Percentiles rank a stretch among this genome's conserved stretches.
Conservation (phyloP, 192 early-diverging fungal genomes). For the Chytriomyces sp. region DNA sequence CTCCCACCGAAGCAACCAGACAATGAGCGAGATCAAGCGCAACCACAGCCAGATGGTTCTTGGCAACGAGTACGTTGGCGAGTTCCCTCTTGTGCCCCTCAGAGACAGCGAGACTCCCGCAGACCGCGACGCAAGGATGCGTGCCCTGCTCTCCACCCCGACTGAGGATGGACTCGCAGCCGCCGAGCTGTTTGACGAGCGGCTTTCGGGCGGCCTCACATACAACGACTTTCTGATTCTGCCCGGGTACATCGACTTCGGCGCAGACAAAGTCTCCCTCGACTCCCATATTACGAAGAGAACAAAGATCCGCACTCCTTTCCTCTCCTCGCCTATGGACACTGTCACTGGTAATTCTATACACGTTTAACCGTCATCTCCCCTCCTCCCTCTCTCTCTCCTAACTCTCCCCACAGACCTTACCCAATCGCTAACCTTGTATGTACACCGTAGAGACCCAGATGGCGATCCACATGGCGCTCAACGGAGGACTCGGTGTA, state of each 20-base stretch:
- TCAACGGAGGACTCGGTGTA: slow-evolving; percentile 93
- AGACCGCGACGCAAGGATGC: slow-evolving; percentile 32
- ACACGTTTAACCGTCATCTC: not conserved
- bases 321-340: slow-evolving; percentile 97
- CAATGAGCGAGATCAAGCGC: not conserved
- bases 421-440: not conserved
- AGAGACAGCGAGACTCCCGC: slow-evolving; percentile 1
- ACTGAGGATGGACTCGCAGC: slow-evolving; percentile 80
- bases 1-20: not conserved
- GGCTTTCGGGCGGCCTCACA: slow-evolving; percentile 73
- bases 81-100: slow-evolving; percentile 21
- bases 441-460: slow-evolving; percentile 67
- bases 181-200: slow-evolving; percentile 80
- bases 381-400: not conserved
- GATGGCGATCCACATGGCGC: slow-evolving; percentile 98
- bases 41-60: not conserved
- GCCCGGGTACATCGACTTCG: slow-evolving; percentile 94
- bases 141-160: slow-evolving; percentile 21
- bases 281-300: slow-evolving; percentile 88
- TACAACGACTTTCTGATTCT: slow-evolving; percentile 99
- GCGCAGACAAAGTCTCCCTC: slow-evolving; percentile 74
- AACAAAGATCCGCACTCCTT: slow-evolving; percentile 89
- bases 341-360: slow-evolving; percentile 74
- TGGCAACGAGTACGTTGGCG: not conserved
- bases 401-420: not conserved